Conservation (phyloP, 148 eudicot species). For the Mesembryanthemum crystallinum region DNA sequence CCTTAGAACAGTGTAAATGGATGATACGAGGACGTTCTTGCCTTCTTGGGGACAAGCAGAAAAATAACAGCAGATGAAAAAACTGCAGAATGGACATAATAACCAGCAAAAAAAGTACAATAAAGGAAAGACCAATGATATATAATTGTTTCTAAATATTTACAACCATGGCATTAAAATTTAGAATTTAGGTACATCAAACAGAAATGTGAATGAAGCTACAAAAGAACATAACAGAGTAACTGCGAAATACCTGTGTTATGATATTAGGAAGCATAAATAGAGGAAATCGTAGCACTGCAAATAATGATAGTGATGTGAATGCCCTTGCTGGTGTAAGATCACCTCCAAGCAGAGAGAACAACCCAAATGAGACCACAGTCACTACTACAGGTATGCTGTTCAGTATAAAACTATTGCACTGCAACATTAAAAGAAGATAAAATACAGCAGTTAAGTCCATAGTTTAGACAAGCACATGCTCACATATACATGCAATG, state of each 20-base stretch:
- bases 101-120: neutral
- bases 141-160: neutral
- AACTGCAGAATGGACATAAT: constrained; percentile 4
- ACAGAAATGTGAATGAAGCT: neutral
- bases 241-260: constrained; percentile 61
- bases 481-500: neutral
- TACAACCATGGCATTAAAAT: neutral
- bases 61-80: neutral
- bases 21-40: too few species aligned
- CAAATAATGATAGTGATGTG: constrained; percentile 88
- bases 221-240: neutral
- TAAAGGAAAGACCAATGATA: neutral
- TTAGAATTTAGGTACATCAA: neutral
- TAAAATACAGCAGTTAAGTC: neutral
- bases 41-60: neutral
- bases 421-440: constrained; percentile 52
- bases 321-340: constrained; percentile 97
- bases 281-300: constrained; percentile 83
- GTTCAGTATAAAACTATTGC: constrained; percentile 78
- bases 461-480: neutral
- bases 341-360: constrained; percentile 89
- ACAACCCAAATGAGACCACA: constrained; percentile 86
- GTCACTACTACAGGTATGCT: constrained; percentile 89
- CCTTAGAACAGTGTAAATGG: neutral
- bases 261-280: constrained; percentile 94